Percentiles rank a stretch among this genome's conserved stretches.
Conservation (phyloP, 768 basidiomycete species). For the Kwoniella pini region DNA sequence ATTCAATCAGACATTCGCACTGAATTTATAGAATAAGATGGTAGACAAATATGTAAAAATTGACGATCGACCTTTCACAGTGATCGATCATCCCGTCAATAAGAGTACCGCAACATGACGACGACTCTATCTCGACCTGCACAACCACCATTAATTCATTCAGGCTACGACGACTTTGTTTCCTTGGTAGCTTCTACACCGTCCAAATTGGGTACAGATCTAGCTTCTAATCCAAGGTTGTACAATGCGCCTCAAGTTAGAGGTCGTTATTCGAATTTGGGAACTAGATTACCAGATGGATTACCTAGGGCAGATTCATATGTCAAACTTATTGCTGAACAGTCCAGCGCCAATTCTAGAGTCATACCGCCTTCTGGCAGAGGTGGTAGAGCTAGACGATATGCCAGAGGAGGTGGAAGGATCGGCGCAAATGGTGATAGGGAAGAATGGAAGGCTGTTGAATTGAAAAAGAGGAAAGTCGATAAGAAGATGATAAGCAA, state of each 20-base stretch:
- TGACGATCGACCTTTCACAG: too few relatives aligned
- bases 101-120: background rate
- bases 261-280: background rate
- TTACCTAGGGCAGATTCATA: conserved; percentile 3
- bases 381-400: conserved; percentile 10
- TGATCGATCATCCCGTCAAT: too few relatives aligned
- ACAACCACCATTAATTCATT: conserved; percentile 30
- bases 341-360: background rate
- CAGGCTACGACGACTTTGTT: conserved; percentile 36
- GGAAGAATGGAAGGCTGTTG: conserved; percentile 17
- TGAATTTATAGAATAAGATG: too few relatives aligned
- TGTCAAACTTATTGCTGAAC: conserved; percentile 1
- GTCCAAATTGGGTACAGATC: conserved; percentile 22
- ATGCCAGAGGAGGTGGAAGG: conserved; percentile 12
- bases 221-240: conserved; percentile 12
- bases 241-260: background rate
- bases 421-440: conserved; percentile 7
- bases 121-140: conserved; percentile 19
- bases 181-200: conserved; percentile 35
- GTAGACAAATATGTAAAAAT: too few relatives aligned
- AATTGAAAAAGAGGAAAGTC: conserved; percentile 38
- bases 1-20: too few relatives aligned
- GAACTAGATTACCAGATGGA: conserved; percentile 3
- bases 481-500: conserved; percentile 49
- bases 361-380: background rate